These are phyloP conservation scores for Lomentospora prolificans DNA, from an alignment of 2,329 filamentous ascomycete genomes.

Conservation along the genomic window DNA sequence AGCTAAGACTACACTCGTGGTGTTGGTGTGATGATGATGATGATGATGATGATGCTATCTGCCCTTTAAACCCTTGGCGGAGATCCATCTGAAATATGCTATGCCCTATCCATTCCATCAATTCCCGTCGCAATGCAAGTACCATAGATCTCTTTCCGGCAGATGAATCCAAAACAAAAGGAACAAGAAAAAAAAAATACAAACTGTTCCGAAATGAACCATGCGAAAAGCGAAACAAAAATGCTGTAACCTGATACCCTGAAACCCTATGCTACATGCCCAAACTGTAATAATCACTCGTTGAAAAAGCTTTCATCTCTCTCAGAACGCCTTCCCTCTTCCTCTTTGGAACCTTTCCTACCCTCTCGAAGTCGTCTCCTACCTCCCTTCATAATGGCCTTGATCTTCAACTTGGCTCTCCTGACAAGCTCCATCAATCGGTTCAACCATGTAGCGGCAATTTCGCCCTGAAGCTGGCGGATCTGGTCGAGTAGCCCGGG, in stretches of 20 bases:
- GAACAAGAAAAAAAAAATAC: not conserved
- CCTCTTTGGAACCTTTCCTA: not conserved
- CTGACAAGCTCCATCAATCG: not conserved
- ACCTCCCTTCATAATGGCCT: not conserved
- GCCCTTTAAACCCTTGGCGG: not conserved
- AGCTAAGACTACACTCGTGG: no score
- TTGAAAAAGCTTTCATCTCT: not conserved
- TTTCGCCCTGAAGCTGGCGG: not conserved
- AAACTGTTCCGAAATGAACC: not conserved
- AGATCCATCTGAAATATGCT: not conserved
- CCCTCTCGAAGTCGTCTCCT: not conserved
- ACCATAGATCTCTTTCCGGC: not conserved
- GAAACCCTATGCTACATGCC: not conserved
- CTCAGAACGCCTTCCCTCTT: not conserved
- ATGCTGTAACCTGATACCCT: no score
- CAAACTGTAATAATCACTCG: no score
- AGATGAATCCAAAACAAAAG: slow-evolving; percentile 1
- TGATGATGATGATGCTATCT: not conserved
- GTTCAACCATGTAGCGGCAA: not conserved
- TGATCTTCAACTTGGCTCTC: not conserved
- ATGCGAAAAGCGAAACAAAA: not conserved
- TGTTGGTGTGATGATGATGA: not conserved
- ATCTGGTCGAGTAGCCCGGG: not conserved
- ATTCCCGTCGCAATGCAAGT: not conserved
- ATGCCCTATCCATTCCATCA: not conserved